Conservation (phyloP, 768 basidiomycete genomes). For the Saitozyma podzolica region DNA sequence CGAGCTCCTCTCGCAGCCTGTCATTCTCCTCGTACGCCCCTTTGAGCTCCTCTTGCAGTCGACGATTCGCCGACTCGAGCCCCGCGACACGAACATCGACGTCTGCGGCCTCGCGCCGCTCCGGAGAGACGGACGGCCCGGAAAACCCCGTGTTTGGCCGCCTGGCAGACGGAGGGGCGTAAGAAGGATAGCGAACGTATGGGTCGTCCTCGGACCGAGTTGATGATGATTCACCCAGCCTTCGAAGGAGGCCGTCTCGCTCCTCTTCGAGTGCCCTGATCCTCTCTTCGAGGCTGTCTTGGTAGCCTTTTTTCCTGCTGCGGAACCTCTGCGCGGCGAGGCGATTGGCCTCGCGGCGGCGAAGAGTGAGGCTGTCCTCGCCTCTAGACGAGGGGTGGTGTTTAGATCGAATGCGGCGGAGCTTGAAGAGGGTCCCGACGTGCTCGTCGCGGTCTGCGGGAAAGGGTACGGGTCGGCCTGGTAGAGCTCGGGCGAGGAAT, state of each 20-base stretch:
- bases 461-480: neutral
- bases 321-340: slow-evolving; percentile 50
- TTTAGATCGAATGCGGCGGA: neutral
- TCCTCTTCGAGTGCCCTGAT: slow-evolving; percentile 42
- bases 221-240: slow-evolving; percentile 19
- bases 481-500: slow-evolving; percentile 9
- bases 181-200: slow-evolving; percentile 3
- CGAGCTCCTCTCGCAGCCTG: slow-evolving; percentile 19
- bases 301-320: slow-evolving; percentile 51
- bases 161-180: neutral
- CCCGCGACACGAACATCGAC: slow-evolving; percentile 25
- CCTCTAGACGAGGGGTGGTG: neutral
- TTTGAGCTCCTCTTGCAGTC: slow-evolving; percentile 31
- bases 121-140: slow-evolving; percentile 9
- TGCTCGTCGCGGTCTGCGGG: neutral
- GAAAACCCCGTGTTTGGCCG: neutral
- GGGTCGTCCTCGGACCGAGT: neutral
- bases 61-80: slow-evolving; percentile 29
- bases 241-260: slow-evolving; percentile 25
- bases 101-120: slow-evolving; percentile 10
- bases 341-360: slow-evolving; percentile 22
- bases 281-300: slow-evolving; percentile 44
- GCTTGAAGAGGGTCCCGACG: neutral
- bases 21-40: slow-evolving; percentile 27
- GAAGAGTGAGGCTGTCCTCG: neutral